These are phyloP conservation scores for Peniophora sp. DNA, from an alignment of 1,284 basidiomycete genomes.

Conservation along the genomic window DNA sequence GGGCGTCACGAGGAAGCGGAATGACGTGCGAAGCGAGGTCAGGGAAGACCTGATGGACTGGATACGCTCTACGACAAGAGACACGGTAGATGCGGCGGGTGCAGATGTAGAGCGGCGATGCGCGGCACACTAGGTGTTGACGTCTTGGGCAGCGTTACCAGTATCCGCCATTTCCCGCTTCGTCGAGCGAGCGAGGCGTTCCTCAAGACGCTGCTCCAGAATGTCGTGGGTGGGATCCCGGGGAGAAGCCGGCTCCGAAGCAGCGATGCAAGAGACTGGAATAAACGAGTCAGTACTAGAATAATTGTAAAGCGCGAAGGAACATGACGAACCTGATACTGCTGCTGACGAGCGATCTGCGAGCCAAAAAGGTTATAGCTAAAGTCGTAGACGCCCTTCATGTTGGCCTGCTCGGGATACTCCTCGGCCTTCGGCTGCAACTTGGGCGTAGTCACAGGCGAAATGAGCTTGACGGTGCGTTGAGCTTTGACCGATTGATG, in stretches of 20 bases:
- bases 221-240: too few species aligned
- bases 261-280: not conserved
- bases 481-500: too few species aligned
- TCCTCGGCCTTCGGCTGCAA: not conserved
- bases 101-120: constrained; percentile 1
- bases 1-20: constrained; percentile 24
- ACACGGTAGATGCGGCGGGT: constrained; percentile 4
- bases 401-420: not conserved
- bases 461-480: not conserved
- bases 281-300: not conserved
- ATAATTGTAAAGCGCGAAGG: not conserved
- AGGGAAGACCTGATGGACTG: constrained; percentile 11
- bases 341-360: not conserved
- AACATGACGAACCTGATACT: not conserved
- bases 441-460: not conserved
- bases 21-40: constrained; percentile 17
- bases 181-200: constrained; percentile 4
- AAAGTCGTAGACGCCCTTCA: not conserved
- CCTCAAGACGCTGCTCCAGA: constrained; percentile 2
- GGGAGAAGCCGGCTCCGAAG: constrained; percentile 4
- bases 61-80: constrained; percentile 1
- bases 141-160: constrained; percentile 7
- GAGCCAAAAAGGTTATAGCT: not conserved
- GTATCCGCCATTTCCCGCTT: constrained; percentile 16
- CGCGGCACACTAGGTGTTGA: constrained; percentile 10